Evolutionary conservation across 306 rosid genomes (phyloP), one percentile per base, ranked within the genome.

Genomic region (Hylodesmum podocarpum): DNA sequence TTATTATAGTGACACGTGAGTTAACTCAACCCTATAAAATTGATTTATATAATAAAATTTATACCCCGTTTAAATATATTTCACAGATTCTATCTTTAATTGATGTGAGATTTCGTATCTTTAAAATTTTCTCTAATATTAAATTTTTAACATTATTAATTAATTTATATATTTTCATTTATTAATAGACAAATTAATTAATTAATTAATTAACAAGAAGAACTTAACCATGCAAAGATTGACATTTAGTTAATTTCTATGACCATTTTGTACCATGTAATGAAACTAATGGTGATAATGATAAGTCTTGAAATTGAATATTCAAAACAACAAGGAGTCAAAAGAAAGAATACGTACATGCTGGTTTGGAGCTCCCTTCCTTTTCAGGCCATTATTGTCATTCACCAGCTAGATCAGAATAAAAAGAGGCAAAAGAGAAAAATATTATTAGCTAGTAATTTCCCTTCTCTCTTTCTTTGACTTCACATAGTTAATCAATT

Each of bases 351-450:
- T 41, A 4, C 15, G 36, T 76, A 81, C 88, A 81, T 85, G 79
- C 83, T 85, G 79, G 76, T 57, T 85, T 78, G 81, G 73, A 63
- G 81, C 83, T 36, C 55, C 83, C 76, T 85, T 85, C 78, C 86
- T 81, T 78, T 85, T 85, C 21, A 73, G 85, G 83, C 86, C 72
- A 78, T 47, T 43, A 46, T n/a, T 61, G 27, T 81, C 86, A 81
- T 81, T 80, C 86, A 85, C 54, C 79, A 81, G 83, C 88, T 85
- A 73, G 3, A 55, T 69, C 33, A 71, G 55, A 81, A 77, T 49
- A 49, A 68, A 50, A 72, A 58, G 33, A 61, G 39, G 4, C 11
- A 3, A 33, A 8, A n/a, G n/a, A n/a, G n/a, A 51, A 1, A 3
- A 50, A 24, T 51, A 58, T 10, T 46, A 66, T 69, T 40, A 36